A percentile compares a stretch with the other conserved stretches of the same genome.
Evolutionary conservation across 2,329 filamentous ascomycete species (phyloP).

Genomic region (Shiraia bambusicola): DNA sequence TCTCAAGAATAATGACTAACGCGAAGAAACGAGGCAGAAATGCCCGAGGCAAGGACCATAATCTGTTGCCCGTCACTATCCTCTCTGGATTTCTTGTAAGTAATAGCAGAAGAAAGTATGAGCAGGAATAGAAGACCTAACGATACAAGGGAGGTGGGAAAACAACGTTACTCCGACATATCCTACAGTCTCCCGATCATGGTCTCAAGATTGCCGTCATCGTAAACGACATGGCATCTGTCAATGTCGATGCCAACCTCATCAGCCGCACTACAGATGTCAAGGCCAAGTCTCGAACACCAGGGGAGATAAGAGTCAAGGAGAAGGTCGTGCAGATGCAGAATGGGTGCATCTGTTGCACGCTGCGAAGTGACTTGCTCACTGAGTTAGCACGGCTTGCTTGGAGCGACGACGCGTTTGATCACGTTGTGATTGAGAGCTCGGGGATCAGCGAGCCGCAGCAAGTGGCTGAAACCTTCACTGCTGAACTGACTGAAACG

Average conservation of each 20-base stretch:
- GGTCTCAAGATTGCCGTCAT: conserved; percentile 70
- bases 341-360: conserved; percentile 76
- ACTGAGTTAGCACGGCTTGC: conserved; percentile 68
- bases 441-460: conserved; percentile 72
- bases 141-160: conserved; percentile 65
- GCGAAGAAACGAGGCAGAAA: conserved; percentile 21
- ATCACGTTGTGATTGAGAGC: conserved; percentile 73
- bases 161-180: conserved; percentile 69
- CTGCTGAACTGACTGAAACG: conserved; percentile 50
- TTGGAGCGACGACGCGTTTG: conserved; percentile 60
- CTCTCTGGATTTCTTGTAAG: conserved; percentile 61
- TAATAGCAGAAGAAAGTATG: not conserved
- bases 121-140: conserved; percentile 3
- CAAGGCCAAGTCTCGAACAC: conserved; percentile 6
- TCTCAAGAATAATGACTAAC: conserved; percentile 15
- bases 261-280: conserved; percentile 53
- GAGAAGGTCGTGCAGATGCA: conserved; percentile 69
- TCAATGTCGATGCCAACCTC: conserved; percentile 67
- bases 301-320: conserved; percentile 54
- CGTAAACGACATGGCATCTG: conserved; percentile 66
- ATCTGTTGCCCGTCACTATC: conserved; percentile 59
- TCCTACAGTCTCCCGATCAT: conserved; percentile 64
- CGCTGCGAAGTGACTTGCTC: conserved; percentile 68
- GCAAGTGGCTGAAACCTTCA: conserved; percentile 74
- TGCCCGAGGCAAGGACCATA: conserved; percentile 9